A percentile compares a stretch with the other conserved stretches of the same genome.
These are phyloP conservation scores for Juncus inflexus DNA, from an alignment of 176 grass and related monocot species.

Conservation along the genomic window DNA sequence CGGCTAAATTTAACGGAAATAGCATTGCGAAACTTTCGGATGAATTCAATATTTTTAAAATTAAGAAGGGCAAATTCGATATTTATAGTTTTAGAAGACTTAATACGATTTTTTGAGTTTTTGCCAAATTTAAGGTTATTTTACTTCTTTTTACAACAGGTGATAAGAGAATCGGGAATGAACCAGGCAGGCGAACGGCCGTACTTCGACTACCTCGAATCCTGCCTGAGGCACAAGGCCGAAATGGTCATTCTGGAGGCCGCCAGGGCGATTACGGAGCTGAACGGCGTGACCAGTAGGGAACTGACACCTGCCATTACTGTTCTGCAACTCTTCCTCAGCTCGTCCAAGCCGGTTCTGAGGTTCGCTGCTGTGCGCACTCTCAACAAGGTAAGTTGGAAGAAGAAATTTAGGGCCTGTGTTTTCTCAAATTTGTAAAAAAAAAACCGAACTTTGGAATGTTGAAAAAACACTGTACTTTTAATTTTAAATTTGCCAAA, in stretches of 20 bases:
- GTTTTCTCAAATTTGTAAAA: no score
- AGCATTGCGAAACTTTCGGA: no score
- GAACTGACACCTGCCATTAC: slow-evolving; percentile 97
- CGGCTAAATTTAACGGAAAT: no score
- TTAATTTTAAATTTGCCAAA: no score
- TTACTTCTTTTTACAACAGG: slow-evolving; percentile 29
- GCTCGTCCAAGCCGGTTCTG: slow-evolving; percentile 98
- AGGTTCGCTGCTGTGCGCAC: slow-evolving; percentile 93
- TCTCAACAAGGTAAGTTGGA: slow-evolving; percentile 67
- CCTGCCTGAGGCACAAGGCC: slow-evolving; percentile 87
- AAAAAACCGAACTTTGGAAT: no score
- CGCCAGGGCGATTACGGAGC: slow-evolving; percentile 90
- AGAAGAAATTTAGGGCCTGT: no score
- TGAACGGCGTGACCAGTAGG: slow-evolving; percentile 85
- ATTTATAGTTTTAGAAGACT: no score
- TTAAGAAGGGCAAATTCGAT: no score
- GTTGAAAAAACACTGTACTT: no score
- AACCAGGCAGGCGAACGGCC: slow-evolving; percentile 87
- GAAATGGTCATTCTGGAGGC: slow-evolving; percentile 99
- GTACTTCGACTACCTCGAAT: slow-evolving; percentile 95
- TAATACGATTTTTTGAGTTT: no score
- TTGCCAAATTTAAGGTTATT: no score
- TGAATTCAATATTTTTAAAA: no score
- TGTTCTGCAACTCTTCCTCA: slow-evolving; percentile 94
- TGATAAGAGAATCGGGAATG: slow-evolving; percentile 73